Evolutionary conservation across 805 yeast genomes (phyloP), one percentile per base, ranked within the genome.

Genomic region (Yarrowia deformans): DNA sequence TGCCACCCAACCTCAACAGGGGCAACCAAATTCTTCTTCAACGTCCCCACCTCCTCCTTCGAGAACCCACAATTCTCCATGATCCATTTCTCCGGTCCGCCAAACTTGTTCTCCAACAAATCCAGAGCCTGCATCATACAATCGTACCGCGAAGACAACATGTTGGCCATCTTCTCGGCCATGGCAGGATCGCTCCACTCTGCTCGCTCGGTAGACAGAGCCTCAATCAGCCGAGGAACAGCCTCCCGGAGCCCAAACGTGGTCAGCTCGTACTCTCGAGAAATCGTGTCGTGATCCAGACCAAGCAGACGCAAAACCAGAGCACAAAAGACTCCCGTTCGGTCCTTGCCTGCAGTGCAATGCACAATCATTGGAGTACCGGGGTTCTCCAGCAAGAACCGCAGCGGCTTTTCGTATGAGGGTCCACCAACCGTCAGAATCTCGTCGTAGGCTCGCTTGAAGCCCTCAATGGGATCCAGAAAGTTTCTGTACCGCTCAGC

Each of bases 311-410:
- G 78, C 55, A 91, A 80, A 6, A 91, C 80, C 70, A 91, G 76
- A 87, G 91, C 90, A 1, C 88, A 84, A 72, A 90, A 75, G 14
- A 90, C 82, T 0, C 97, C 97, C 0, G 97, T 91, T 54, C 97
- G 83, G 76, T 91, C 97, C 76, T 91, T 91, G 1, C 97, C 97
- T 1, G 94, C 94, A 4, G 93, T 86, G 78, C 97, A 91, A 75
- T 90, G 94, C 77, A 88, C 85, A 10, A 89, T 77, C 70, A 91
- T 79, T 2, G 85, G 84, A 23, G 79, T 80, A n/a, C 79, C 77
- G 3, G 86, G 83, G 49, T 81, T 76, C 69, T 89, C 91, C 56
- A 87, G 80, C 58, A 91, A 79, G 73, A 81, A 85, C 58, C 79
- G 77, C 73, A 90, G 85, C 40, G 91, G 82, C 9, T 76, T 75